Conservation (phyloP, 805 yeast genomes). For the Ascoidea asiatica region DNA sequence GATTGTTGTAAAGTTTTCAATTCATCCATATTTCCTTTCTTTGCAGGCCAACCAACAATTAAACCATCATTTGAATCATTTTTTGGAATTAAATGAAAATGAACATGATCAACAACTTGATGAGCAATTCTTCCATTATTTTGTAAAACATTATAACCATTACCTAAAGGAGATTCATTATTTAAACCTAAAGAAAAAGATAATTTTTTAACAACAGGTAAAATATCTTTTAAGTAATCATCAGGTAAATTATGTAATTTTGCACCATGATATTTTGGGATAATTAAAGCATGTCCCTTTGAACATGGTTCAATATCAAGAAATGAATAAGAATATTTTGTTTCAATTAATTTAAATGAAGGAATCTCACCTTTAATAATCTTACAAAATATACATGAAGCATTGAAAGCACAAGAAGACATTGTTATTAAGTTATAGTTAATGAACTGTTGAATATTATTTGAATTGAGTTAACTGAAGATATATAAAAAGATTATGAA, state of each 20-base stretch:
- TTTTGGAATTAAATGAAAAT: constrained; percentile 93
- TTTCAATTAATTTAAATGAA: constrained; percentile 78
- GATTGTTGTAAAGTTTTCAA: constrained; percentile 56
- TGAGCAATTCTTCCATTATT: constrained; percentile 94
- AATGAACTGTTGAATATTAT: too few species aligned
- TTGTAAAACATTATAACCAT: constrained; percentile 79
- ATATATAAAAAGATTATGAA: too few species aligned
- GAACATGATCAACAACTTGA: constrained; percentile 92
- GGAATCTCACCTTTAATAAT: constrained; percentile 95
- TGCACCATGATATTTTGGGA: constrained; percentile 91
- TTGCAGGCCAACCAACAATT: constrained; percentile 90
- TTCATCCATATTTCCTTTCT: constrained; percentile 60
- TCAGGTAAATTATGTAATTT: constrained; percentile 88
- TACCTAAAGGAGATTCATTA: constrained; percentile 45
- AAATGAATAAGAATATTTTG: constrained; percentile 70
- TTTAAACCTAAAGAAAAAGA: constrained; percentile 60
- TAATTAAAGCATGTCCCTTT: constrained; percentile 76
- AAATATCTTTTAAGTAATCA: constrained; percentile 71
- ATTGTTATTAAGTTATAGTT: not conserved
- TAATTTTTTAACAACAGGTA: constrained; percentile 81
- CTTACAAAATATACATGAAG: constrained; percentile 82
- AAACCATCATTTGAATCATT: constrained; percentile 60
- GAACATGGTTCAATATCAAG: constrained; percentile 90
- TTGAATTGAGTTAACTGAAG: too few species aligned
- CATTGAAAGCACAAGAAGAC: constrained; percentile 18